Base-by-base conservation (phyloP, 768 basidiomycete species). In the Macrolepiota fuliginosa region DNA sequence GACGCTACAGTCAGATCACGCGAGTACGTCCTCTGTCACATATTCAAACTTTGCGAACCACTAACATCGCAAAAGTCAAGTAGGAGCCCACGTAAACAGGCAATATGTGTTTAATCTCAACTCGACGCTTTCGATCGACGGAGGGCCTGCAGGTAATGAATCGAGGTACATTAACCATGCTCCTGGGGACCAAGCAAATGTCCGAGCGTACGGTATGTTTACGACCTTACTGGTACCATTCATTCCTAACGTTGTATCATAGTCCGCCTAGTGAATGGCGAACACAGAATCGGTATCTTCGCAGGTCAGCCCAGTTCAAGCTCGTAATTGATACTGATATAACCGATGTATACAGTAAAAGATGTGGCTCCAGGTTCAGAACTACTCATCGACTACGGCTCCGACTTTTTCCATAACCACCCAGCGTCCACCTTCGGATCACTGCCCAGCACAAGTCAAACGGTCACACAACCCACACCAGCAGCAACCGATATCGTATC, bases 41-140 rank as follows among this genome's bases (percentile, higher is more conserved):
- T 27, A 7, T 3, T 32, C 7, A 32, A 32, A 32, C 7, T 25
- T 17, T 29, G 15, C 1, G 19, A 7, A 7, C 24, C 40, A 24
- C 13, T 0, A 45, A 27, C 17, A 6, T 29, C 24, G n/a, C 29
- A 13, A 5, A 57, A 64, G 62, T 19, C n/a, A 51, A 13, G 37
- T 63, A 22, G 50, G 60, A 7, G 40, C 55, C 17, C 64, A 67
- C 17, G 39, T 24, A 1, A 58, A 55, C 2, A 63, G 63, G 24
- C 55, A 62, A 32, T 67, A 67, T 39, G 55, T 65, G 36, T 67
- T 67, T 42, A 55, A 67, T 6, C 58, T 67, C 19, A 64, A 67
- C 35, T 55, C 54, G 1, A 52, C 46, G 10, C 27, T 66, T 2
- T 50, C 61, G 9, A 25, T 66, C 3, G 65, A 66, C 45, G 56